Percentiles rank a stretch among this genome's conserved stretches.
phyloP scores from a whole-genome alignment of 768 basidiomycete species.

The Russula abietina region DNA sequence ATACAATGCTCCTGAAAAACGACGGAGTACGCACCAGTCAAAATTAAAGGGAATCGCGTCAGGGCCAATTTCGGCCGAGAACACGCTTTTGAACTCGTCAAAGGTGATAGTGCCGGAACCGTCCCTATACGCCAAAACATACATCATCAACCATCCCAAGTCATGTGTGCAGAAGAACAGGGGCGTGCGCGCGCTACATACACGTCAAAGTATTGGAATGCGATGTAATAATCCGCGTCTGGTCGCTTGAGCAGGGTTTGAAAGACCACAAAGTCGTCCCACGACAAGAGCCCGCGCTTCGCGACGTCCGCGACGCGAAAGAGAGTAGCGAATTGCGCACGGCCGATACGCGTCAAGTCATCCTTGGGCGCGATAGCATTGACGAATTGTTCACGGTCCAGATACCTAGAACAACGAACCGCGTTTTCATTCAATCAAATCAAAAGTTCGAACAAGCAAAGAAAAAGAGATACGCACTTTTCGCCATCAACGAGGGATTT shows the following conservation, averaged over 20 bases:
- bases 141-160: background rate
- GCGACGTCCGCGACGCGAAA: constrained; percentile 84
- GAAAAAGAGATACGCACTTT: constrained; percentile 50
- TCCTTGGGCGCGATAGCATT: constrained; percentile 88
- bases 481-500: constrained; percentile 66
- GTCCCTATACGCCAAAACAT: constrained; percentile 47
- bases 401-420: constrained; percentile 48
- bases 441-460: background rate
- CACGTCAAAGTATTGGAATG: constrained; percentile 95
- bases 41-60: constrained; percentile 93
- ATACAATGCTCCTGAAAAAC: background rate
- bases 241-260: constrained; percentile 89
- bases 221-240: constrained; percentile 96
- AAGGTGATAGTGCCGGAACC: constrained; percentile 88
- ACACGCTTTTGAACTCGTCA: constrained; percentile 91
- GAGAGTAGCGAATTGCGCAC: constrained; percentile 82
- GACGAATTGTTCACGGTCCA: constrained; percentile 85
- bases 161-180: constrained; percentile 6
- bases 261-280: constrained; percentile 96
- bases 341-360: constrained; percentile 80
- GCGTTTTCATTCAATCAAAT: background rate
- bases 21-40: constrained; percentile 56
- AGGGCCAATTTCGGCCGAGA: constrained; percentile 69
- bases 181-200: constrained; percentile 29
- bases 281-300: constrained; percentile 72